Percentiles rank a stretch among this genome's conserved stretches.
These are phyloP conservation scores for Syzygium aromaticum DNA, from an alignment of 345 rosid genomes.

Conservation along the genomic window DNA sequence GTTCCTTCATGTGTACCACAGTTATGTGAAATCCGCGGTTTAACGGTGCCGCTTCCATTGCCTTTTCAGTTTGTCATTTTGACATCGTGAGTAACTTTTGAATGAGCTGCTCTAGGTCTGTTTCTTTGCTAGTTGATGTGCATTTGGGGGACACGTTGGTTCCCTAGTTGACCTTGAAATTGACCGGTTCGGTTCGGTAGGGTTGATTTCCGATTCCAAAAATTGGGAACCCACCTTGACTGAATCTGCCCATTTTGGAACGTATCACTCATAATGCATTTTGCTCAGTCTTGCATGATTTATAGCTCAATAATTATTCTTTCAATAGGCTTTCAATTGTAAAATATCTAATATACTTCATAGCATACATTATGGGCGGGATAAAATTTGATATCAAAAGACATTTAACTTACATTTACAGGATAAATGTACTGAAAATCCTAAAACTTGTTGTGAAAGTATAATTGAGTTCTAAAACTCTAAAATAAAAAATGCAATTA, in stretches of 20 bases:
- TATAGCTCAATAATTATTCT: background rate
- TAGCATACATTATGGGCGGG: background rate
- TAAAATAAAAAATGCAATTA: too few relatives aligned
- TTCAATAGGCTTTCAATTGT: background rate
- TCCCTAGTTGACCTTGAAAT: background rate
- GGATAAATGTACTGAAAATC: background rate
- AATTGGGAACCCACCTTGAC: background rate
- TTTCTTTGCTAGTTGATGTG: background rate
- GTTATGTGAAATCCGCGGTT: too few relatives aligned
- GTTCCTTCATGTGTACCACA: too few relatives aligned
- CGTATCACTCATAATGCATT: background rate
- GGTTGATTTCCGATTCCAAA: background rate
- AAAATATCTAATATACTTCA: background rate
- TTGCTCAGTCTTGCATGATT: background rate
- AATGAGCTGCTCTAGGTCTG: background rate
- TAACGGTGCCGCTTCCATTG: too few relatives aligned
- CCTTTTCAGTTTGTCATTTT: too few relatives aligned
- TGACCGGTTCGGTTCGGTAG: background rate
- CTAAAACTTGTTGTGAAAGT: too few relatives aligned
- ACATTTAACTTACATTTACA: background rate
- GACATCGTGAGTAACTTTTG: background rate
- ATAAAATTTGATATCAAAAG: background rate
- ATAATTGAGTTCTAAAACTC: too few relatives aligned
- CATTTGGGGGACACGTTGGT: background rate
- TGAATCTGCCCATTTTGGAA: rapidly evolving